Evolutionary conservation across 345 rosid genomes (phyloP).

Genomic region (Excoecaria agallocha): DNA sequence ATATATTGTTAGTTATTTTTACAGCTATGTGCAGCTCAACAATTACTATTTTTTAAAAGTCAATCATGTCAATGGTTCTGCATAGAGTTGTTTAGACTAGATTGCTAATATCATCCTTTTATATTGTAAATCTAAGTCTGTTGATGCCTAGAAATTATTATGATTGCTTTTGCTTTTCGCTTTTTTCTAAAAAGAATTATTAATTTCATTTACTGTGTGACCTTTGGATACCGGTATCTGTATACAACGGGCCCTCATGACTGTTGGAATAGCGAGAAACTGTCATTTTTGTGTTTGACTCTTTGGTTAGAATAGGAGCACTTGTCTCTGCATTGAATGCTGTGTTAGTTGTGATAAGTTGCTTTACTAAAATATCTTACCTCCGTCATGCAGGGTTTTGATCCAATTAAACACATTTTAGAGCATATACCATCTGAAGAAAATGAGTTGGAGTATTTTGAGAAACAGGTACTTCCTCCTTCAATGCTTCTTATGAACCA

Average conservation of each 20-base stretch:
- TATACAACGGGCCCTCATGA: too few relatives aligned
- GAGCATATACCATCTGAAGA: slow-evolving; percentile 75
- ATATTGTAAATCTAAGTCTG: background rate
- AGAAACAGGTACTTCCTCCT: slow-evolving; percentile 65
- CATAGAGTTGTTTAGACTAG: background rate
- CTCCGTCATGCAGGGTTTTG: slow-evolving; percentile 66
- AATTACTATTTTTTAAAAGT: background rate
- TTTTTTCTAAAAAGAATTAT: background rate
- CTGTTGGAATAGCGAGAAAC: background rate
- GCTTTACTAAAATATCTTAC: slow-evolving; percentile 13
- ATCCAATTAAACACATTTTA: slow-evolving; percentile 75
- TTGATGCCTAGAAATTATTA: background rate
- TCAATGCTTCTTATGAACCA: background rate
- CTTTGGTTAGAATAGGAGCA: background rate
- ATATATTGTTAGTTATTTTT: background rate
- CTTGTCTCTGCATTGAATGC: background rate
- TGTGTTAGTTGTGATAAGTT: slow-evolving; percentile 1
- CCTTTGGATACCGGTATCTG: background rate
- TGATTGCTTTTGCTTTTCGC: background rate
- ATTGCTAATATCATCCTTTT: background rate
- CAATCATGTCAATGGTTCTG: background rate
- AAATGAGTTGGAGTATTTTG: slow-evolving; percentile 64
- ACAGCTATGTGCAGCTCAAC: background rate
- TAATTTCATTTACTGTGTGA: background rate
- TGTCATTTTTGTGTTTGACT: background rate